Evolutionary conservation across 108 stramenopile genomes (phyloP).

Genomic region (Craspedostauros australis): DNA sequence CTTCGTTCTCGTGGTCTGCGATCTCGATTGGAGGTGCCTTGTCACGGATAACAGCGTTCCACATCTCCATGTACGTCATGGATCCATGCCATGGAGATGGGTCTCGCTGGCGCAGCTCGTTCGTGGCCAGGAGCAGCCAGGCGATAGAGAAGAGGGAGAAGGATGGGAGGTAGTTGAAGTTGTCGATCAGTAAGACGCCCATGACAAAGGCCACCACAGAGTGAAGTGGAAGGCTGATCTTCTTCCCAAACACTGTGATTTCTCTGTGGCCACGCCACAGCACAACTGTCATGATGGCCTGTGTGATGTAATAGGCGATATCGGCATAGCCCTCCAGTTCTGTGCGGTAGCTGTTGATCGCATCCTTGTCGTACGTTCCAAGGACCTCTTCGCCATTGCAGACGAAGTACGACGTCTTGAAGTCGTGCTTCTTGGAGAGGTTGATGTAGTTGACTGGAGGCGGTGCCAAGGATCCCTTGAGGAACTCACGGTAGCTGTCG

Average conservation of each 20-base stretch:
- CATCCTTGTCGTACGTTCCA: constrained; percentile 19
- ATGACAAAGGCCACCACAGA: constrained; percentile 45
- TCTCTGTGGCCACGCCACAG: constrained; percentile 37
- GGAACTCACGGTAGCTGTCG: constrained; percentile 30
- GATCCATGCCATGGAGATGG: constrained; percentile 22
- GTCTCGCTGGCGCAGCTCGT: constrained; percentile 10
- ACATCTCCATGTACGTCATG: constrained; percentile 11
- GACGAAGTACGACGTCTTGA: constrained; percentile 34
- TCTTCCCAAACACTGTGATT: not conserved
- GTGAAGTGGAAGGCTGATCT: constrained; percentile 36
- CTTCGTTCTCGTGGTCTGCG: constrained; percentile 23
- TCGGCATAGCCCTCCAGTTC: constrained; percentile 21
- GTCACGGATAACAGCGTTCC: constrained; percentile 6
- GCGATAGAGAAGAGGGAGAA: constrained; percentile 41
- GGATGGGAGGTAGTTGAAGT: constrained; percentile 42
- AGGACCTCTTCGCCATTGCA: constrained; percentile 38
- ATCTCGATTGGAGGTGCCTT: constrained; percentile 9
- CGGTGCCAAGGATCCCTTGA: constrained; percentile 22
- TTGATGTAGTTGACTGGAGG: constrained; percentile 42
- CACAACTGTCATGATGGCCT: constrained; percentile 28
- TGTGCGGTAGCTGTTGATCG: constrained; percentile 14
- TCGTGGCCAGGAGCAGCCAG: constrained; percentile 27
- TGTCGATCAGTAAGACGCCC: constrained; percentile 35
- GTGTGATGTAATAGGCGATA: constrained; percentile 26
- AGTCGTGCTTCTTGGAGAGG: constrained; percentile 34